Conservation (phyloP, 1,284 basidiomycete genomes). For the Cerrena zonata region DNA sequence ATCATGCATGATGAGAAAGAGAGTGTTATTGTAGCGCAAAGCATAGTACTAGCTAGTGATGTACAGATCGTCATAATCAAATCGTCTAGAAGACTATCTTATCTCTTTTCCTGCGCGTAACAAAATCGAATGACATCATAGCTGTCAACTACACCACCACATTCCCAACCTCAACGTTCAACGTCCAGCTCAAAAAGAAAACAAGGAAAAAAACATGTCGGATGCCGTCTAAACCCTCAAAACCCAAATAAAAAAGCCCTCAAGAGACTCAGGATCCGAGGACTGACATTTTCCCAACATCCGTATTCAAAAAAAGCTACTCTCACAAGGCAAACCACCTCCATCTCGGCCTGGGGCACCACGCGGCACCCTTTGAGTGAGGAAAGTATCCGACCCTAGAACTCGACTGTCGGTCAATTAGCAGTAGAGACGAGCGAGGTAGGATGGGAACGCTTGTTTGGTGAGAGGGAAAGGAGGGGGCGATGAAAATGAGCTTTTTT, state of each 20-base stretch:
- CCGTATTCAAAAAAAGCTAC: no score
- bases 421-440: slow-evolving; percentile 30
- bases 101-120: no score
- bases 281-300: slow-evolving; percentile 32
- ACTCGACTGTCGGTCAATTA: slow-evolving; percentile 25
- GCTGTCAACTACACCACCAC: no score
- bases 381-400: slow-evolving; percentile 35
- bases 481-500: background rate
- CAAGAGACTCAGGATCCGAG: slow-evolving; percentile 12
- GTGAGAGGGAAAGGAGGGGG: slow-evolving; percentile 1
- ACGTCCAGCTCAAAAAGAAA: no score
- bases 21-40: no score
- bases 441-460: slow-evolving; percentile 28
- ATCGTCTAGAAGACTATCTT: no score
- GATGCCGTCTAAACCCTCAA: slow-evolving; percentile 29
- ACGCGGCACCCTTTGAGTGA: slow-evolving; percentile 32
- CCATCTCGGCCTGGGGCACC: slow-evolving; percentile 33
- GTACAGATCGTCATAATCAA: no score
- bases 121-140: no score
- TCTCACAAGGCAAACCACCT: slow-evolving; percentile 48
- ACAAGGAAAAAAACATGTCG: slow-evolving; percentile 7
- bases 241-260: slow-evolving; percentile 15
- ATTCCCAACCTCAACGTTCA: no score
- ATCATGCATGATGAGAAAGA: no score
- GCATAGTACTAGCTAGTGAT: no score